Evolutionary conservation across 2,329 filamentous ascomycete genomes (phyloP).

Genomic region (Fusarium avenaceum): DNA sequence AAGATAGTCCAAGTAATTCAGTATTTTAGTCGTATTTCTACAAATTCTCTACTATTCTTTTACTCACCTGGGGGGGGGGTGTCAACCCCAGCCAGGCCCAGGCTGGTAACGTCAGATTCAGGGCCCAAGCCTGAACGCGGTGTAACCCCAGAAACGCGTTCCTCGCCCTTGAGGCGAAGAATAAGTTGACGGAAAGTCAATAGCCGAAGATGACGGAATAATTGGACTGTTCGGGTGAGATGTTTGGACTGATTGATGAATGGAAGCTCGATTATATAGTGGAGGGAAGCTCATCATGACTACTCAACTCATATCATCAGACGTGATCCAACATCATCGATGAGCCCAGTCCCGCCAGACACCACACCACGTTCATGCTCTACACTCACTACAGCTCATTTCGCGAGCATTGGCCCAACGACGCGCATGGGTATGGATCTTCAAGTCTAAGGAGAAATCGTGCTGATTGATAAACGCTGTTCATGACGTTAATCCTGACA

Average conservation of each 20-base stretch:
- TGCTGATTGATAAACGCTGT: conserved; percentile 53
- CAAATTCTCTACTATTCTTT: no score
- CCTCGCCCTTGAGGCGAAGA: conserved; percentile 4
- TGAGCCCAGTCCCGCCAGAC: conserved; percentile 23
- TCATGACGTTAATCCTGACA: conserved; percentile 44
- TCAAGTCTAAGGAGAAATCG: conserved; percentile 27
- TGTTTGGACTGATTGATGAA: conserved; percentile 10
- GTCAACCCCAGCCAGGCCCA: conserved; percentile 3
- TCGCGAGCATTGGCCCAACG: conserved; percentile 43
- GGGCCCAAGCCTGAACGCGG: conserved; percentile 19
- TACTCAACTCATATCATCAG: conserved; percentile 30
- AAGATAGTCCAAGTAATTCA: no score
- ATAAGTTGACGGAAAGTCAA: conserved; percentile 12
- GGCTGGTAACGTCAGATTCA: conserved; percentile 29
- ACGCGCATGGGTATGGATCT: conserved; percentile 30
- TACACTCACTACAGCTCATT: conserved; percentile 27
- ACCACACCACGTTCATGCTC: conserved; percentile 24
- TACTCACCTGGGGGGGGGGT: conserved; percentile 1
- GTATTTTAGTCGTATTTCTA: no score
- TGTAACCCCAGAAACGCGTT: conserved; percentile 30
- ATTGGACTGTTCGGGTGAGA: not conserved
- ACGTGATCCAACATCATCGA: not conserved
- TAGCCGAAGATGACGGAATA: not conserved
- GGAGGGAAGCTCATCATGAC: conserved; percentile 37
- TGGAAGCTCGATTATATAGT: conserved; percentile 1